These are phyloP conservation scores for Phialophora chinensis DNA, from an alignment of 2,329 filamentous ascomycete species.

Conservation along the genomic window DNA sequence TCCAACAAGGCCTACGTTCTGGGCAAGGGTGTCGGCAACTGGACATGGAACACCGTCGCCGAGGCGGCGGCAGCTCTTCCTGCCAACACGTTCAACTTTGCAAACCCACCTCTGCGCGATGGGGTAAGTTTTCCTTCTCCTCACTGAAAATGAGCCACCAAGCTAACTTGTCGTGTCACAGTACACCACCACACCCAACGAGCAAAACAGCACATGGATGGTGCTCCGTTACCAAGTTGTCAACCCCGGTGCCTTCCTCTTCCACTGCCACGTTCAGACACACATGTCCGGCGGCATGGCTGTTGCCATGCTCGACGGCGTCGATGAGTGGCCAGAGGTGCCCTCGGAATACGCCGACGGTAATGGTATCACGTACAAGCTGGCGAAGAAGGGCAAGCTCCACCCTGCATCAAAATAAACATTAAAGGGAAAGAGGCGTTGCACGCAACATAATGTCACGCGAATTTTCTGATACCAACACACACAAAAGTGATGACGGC, in stretches of 20 bases:
- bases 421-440: conserved; percentile 2
- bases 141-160: neutral
- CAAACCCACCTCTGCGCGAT: conserved; percentile 62
- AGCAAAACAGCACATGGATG: conserved; percentile 52
- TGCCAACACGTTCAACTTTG: conserved; percentile 63
- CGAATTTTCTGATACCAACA: neutral
- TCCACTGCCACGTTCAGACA: conserved; percentile 64
- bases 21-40: conserved; percentile 58
- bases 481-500: neutral
- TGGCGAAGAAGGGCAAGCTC: conserved; percentile 35
- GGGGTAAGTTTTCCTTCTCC: conserved; percentile 35
- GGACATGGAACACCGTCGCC: conserved; percentile 59
- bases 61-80: conserved; percentile 55
- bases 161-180: conserved; percentile 15
- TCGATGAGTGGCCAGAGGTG: conserved; percentile 43
- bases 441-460: conserved; percentile 10
- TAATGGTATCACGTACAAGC: conserved; percentile 27
- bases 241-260: conserved; percentile 61
- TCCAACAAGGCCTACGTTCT: conserved; percentile 65
- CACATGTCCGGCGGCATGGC: conserved; percentile 63
- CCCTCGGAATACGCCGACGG: conserved; percentile 38
- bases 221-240: conserved; percentile 61
- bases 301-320: conserved; percentile 55
- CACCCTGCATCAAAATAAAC: conserved; percentile 15
- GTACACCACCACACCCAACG: conserved; percentile 49